Evolutionary conservation across 108 stramenopile genomes (phyloP).

Genomic region (Cyclotella baltica): DNA sequence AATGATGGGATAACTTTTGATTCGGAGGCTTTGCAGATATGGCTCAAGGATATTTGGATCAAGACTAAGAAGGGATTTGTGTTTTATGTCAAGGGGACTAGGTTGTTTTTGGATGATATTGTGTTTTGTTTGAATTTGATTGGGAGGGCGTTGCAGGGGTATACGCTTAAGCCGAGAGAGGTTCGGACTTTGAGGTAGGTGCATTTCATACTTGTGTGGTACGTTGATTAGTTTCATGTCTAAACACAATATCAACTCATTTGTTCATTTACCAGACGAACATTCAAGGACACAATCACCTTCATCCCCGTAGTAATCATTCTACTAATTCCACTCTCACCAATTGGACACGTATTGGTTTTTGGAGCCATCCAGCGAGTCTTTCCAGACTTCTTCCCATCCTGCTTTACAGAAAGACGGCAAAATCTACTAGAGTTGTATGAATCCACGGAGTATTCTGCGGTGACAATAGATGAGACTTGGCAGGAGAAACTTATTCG

Average conservation of each 20-base stretch:
- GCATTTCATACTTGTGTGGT: background rate
- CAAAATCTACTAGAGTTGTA: conserved; percentile 93
- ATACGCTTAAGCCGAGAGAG: conserved; percentile 95
- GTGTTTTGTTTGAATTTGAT: conserved; percentile 84
- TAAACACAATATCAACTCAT: background rate
- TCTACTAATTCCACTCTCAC: conserved; percentile 94
- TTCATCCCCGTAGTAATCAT: conserved; percentile 97
- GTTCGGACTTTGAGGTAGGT: conserved; percentile 91
- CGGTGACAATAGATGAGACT: conserved; percentile 83
- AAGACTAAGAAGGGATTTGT: conserved; percentile 77
- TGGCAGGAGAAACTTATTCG: conserved; percentile 44
- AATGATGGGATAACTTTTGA: conserved; percentile 76
- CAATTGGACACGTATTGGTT: conserved; percentile 96
- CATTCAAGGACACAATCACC: conserved; percentile 94
- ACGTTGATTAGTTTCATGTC: background rate
- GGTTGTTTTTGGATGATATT: conserved; percentile 86
- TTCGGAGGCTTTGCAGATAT: conserved; percentile 70
- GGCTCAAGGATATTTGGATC: conserved; percentile 63
- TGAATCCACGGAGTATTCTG: conserved; percentile 88
- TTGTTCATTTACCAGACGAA: conserved; percentile 71
- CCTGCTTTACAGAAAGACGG: conserved; percentile 94
- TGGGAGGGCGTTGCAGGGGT: conserved; percentile 86
- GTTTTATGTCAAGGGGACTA: conserved; percentile 87
- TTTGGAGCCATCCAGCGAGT: conserved; percentile 97
- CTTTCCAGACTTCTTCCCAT: conserved; percentile 98